Conservation (phyloP, 1,284 basidiomycete species). For the Melanopsichium pennsylvanicum region DNA sequence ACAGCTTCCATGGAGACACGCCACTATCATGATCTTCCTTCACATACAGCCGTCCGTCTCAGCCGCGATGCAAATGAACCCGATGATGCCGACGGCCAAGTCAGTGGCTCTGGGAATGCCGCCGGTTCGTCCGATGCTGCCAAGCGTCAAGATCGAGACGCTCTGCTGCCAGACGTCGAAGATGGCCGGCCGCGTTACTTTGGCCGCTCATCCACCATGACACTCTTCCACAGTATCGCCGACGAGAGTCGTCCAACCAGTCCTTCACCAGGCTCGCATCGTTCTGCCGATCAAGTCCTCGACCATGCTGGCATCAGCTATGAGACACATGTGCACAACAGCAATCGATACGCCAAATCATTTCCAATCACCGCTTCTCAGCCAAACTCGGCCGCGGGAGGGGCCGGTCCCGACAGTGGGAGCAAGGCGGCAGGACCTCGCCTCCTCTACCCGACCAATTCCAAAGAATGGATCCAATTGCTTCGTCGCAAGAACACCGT, state of each 20-base stretch:
- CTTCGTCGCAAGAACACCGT: constrained; percentile 55
- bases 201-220: constrained; percentile 50
- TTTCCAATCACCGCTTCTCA: neutral
- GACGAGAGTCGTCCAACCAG: constrained; percentile 50
- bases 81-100: constrained; percentile 5
- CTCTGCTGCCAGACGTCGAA: constrained; percentile 54
- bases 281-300: constrained; percentile 4
- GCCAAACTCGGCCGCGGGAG: neutral
- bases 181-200: constrained; percentile 57
- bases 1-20: constrained; percentile 1
- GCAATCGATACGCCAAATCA: neutral
- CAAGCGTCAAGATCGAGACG: constrained; percentile 29
- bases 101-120: neutral
- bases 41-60: constrained; percentile 11
- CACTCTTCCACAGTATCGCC: constrained; percentile 41
- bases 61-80: constrained; percentile 11
- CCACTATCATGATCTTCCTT: constrained; percentile 17
- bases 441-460: constrained; percentile 53
- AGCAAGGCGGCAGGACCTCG: constrained; percentile 13
- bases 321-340: constrained; percentile 28
- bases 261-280: constrained; percentile 18
- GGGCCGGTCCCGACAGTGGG: neutral
- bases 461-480: constrained; percentile 54
- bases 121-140: neutral
- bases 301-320: constrained; percentile 44